Conservation (phyloP, 495 filamentous ascomycete species). For the Hypoxylon subgilvum region DNA sequence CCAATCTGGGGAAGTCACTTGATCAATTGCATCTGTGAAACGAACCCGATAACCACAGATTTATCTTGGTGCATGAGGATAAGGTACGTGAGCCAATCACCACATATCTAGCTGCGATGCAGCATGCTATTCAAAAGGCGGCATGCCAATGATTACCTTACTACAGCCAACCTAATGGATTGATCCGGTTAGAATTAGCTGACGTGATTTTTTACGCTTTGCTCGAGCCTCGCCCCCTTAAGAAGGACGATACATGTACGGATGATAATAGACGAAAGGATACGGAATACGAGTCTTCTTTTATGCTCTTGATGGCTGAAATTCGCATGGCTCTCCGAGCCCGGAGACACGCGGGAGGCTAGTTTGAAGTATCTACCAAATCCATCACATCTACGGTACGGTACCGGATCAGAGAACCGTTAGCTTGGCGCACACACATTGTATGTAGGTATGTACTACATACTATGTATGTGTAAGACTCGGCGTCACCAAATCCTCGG, state of each 20-base stretch:
- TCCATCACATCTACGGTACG: constrained; percentile 15
- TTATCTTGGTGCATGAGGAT: constrained; percentile 1
- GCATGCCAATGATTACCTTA: too few species aligned
- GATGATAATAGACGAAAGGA: too few species aligned
- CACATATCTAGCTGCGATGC: background rate
- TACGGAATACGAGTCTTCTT: too few species aligned
- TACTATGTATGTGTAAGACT: too few species aligned
- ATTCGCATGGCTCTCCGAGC: constrained; percentile 13
- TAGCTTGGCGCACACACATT: constrained; percentile 9
- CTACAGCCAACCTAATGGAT: too few species aligned
- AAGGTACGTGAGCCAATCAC: constrained; percentile 7
- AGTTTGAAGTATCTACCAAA: background rate
- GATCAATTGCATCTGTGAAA: constrained; percentile 22
- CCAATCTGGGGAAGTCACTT: constrained; percentile 27
- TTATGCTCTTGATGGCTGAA: background rate
- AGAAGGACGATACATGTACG: too few species aligned
- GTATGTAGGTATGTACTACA: constrained; percentile 6
- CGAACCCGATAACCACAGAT: background rate
- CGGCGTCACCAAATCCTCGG: constrained; percentile 18
- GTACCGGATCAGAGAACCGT: background rate
- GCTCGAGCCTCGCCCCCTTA: background rate
- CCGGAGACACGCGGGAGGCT: constrained; percentile 9
- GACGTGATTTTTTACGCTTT: too few species aligned
- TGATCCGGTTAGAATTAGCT: too few species aligned
- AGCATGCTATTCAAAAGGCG: too few species aligned